Evolutionary conservation across 1,284 basidiomycete genomes (phyloP), one percentile per base, ranked within the genome.

Genomic region (Apiotrichum sp.): DNA sequence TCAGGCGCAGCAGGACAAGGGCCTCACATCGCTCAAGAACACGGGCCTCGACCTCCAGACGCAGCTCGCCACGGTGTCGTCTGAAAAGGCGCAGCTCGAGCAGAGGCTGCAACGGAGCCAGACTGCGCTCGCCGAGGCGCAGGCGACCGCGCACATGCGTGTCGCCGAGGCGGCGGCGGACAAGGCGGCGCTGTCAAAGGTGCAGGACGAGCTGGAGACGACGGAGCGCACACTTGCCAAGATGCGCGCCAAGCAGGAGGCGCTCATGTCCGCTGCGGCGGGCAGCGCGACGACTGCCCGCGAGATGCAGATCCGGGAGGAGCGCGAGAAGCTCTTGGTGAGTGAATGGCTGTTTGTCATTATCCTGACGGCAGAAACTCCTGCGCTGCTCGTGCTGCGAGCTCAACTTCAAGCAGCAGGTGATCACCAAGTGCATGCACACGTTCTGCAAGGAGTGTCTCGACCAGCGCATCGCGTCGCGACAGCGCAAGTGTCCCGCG

Each of bases 401-500:
- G 62, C 80, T 84, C 59, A 82, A 86, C 58, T 87, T 95, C 77
- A 87, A 93, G 52, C 84, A 86, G 61, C 88, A 89, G 38, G 85
- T 93, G 57, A 84, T 99, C 65, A 88, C 85, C 32, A 93, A 93
- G 73, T 99, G 95, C 79, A 86, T 89, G 83, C 93, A 97, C 73
- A 90, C 61, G 47, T 62, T 62, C 56, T 62, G 61, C 56, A 62
- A 62, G 38, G 57, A 57, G 90, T 93, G 95, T 72, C 83, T 98
- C 47, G 93, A 97, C 64, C 81, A 86, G 32, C 85, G 96, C 39
- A 84, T 98, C 65, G 80, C 87, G 49, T 93, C 89, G 33, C 84
- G 95, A 59, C 93, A 97, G 74, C 86, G 95, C 47, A 97, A 97
- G 77, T 98, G 95, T 75, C 95, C 95, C 14, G 86, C 88, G 22